A percentile compares a stretch with the other conserved stretches of the same genome.
These are phyloP conservation scores for Parachaetomium inaequale DNA, from an alignment of 495 filamentous ascomycete genomes.

Conservation along the genomic window DNA sequence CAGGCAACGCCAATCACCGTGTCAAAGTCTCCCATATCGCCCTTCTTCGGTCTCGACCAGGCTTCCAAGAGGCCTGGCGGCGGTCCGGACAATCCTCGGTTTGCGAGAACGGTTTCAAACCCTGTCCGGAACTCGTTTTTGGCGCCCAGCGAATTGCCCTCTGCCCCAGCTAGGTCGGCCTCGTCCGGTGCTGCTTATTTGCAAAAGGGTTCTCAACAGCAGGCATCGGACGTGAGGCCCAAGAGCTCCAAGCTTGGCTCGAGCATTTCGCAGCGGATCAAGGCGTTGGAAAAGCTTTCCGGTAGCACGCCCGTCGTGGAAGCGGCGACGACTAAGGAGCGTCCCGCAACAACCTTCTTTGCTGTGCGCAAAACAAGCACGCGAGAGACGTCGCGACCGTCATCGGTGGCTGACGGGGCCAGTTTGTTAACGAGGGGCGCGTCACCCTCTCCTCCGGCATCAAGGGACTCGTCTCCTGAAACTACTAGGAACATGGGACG, in stretches of 20 bases:
- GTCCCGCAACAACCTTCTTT: conserved; percentile 49
- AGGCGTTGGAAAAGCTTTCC: conserved; percentile 76
- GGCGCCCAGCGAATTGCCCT: conserved; percentile 38
- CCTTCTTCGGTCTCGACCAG: conserved; percentile 52
- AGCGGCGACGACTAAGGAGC: conserved; percentile 22
- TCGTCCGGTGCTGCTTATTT: conserved; percentile 47
- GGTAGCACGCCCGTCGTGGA: conserved; percentile 34
- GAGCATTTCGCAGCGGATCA: conserved; percentile 85
- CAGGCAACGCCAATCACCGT: conserved; percentile 80
- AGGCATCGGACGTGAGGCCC: conserved; percentile 46
- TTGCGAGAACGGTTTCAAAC: conserved; percentile 46
- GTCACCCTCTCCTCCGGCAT: conserved; percentile 40
- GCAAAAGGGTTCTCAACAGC: conserved; percentile 46
- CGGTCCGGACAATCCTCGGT: conserved; percentile 27
- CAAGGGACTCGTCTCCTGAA: conserved; percentile 45
- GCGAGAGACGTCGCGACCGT: conserved; percentile 41
- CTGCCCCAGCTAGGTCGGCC: conserved; percentile 42
- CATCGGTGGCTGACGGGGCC: conserved; percentile 46
- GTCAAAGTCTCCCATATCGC: conserved; percentile 76
- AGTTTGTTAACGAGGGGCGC: conserved; percentile 34
- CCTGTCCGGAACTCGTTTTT: conserved; percentile 44
- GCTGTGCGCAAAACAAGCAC: conserved; percentile 47
- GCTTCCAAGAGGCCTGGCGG: conserved; percentile 27
- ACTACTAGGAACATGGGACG: conserved; percentile 23
- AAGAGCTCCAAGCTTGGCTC: conserved; percentile 81